Percentiles rank a stretch among this genome's conserved stretches.
These are phyloP conservation scores for Periconia sp. DNA, from an alignment of 2,329 filamentous ascomycete species.

Conservation along the genomic window DNA sequence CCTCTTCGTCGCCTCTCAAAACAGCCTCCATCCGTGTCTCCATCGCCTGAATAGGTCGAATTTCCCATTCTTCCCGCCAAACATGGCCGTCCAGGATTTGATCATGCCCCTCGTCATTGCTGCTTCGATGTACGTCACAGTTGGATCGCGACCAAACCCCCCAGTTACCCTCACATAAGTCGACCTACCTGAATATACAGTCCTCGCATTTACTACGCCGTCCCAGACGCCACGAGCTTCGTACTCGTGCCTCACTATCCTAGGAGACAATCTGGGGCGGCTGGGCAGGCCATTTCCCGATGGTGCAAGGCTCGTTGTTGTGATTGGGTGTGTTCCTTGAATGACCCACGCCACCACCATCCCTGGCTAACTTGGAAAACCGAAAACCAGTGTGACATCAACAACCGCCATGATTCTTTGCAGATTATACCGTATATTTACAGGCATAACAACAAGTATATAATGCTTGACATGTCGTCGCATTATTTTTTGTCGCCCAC, in stretches of 20 bases:
- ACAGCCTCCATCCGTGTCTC: background rate
- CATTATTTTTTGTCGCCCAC: conserved; percentile 8
- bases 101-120: background rate
- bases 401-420: conserved; percentile 7
- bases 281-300: background rate
- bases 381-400: conserved; percentile 34
- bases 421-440: conserved; percentile 18
- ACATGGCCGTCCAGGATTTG: background rate
- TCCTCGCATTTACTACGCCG: background rate
- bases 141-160: background rate
- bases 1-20: background rate
- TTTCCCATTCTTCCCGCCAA: background rate
- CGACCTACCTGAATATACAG: background rate
- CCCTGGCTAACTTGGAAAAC: background rate
- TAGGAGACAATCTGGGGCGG: conserved; percentile 2
- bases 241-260: conserved; percentile 9
- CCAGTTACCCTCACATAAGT: background rate
- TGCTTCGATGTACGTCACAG: background rate
- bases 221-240: conserved; percentile 9
- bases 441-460: conserved; percentile 11
- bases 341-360: conserved; percentile 19
- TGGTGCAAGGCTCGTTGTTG: conserved; percentile 8
- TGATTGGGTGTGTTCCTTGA: conserved; percentile 21
- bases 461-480: conserved; percentile 13
- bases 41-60: background rate